Evolutionary conservation across 2,329 filamentous ascomycete species (phyloP).

Genomic region (Penicillium capsulatum): DNA sequence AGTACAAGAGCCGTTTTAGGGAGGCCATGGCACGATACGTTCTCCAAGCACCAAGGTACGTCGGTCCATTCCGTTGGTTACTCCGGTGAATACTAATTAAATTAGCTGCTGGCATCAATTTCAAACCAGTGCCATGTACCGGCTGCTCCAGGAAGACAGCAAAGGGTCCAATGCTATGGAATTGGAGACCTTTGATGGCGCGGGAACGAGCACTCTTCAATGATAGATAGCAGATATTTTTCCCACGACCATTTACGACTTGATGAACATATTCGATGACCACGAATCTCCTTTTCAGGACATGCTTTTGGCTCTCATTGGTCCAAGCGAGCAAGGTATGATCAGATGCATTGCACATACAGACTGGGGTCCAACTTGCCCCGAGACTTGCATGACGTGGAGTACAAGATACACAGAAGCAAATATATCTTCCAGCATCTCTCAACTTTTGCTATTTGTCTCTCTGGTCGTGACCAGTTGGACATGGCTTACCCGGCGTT

Average conservation of each 20-base stretch:
- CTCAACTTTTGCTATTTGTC: no score
- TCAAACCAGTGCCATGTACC: conserved; percentile 30
- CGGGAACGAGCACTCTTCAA: conserved; percentile 4
- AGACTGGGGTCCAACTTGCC: neutral
- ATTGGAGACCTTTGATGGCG: conserved; percentile 21
- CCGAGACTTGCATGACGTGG: neutral
- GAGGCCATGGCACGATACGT: conserved; percentile 92
- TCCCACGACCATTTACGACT: conserved; percentile 17
- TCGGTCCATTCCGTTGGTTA: conserved; percentile 1
- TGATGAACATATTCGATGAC: conserved; percentile 10
- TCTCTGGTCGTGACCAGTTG: no score
- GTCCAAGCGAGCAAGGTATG: neutral
- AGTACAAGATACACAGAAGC: neutral
- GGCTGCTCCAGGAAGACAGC: conserved; percentile 28
- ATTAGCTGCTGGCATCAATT: conserved; percentile 47
- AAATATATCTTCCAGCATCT: no score
- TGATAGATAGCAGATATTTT: conserved; percentile 3
- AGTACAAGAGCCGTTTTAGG: conserved; percentile 93
- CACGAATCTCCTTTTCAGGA: neutral
- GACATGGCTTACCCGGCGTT: no score
- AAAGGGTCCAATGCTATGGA: conserved; percentile 20
- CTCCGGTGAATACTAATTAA: conserved; percentile 2
- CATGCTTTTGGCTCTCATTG: neutral
- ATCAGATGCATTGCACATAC: neutral
- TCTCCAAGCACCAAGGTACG: conserved; percentile 48